Base-by-base conservation (phyloP, 2,329 filamentous ascomycete species). In the Pseudogymnoascus sp. region DNA sequence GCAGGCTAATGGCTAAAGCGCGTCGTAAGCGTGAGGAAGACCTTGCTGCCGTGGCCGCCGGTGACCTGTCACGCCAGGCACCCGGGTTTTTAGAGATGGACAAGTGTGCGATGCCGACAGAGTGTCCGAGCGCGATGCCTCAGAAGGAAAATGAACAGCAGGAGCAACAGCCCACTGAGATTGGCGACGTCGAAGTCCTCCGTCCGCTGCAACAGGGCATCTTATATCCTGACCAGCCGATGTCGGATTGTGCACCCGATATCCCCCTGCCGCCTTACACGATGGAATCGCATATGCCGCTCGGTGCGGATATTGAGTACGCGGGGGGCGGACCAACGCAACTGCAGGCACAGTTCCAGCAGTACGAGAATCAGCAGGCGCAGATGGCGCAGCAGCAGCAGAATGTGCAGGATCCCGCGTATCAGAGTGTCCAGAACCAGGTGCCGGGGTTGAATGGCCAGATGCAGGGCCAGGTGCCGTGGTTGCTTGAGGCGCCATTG, bases 1-100 rank as follows among this genome's bases (percentile, higher is more conserved):
- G 79, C 25, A 85, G 82, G 65, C 74, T 89, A 2, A 82, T 88
- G 73, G 78, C 78, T 12, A 84, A 83, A 69, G 86, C 86, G 11
- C 75, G 76, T 49, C 77, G 78, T 11, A 81, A 80, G 45, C 76
- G 84, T 58, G 76, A 78, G 42, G 79, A 78, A 62, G 83, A 84
- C 62, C 69, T 80, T 16, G 71, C 73, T 23, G 49, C 41, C 22
- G 8, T 63, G 8, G 22, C 62, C 16, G 64, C 55, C 4, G 63
- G 67, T 25, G 66, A 58, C 25, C 49, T 64, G 22, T 49, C 62
- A 23, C 41, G 58, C 11, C 61, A 52, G 4, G 55, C 23, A 28
- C 30, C 33, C 1, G 52, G 36, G 2, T 23, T 30, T 23, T 39
- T 39, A 16, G 52, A 39, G 2, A 22, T 60, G 19, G 38, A 22